These are phyloP conservation scores for Gastroboletus turbinatus DNA, from an alignment of 1,284 basidiomycete genomes.

Conservation along the genomic window DNA sequence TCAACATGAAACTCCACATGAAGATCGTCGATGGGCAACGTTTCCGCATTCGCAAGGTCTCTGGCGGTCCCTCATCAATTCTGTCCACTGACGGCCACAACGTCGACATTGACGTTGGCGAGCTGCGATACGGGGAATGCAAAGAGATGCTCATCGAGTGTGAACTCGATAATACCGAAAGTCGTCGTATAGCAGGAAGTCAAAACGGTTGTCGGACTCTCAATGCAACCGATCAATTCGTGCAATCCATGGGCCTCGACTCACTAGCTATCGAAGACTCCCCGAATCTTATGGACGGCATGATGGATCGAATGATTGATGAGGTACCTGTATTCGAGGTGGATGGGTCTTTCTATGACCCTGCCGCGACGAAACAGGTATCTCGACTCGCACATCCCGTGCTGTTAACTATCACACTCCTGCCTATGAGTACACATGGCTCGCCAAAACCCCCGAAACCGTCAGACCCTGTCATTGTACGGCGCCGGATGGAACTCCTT, in stretches of 20 bases:
- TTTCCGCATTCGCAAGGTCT: constrained; percentile 89
- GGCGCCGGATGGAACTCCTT: constrained; percentile 91
- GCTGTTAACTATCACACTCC: constrained; percentile 83
- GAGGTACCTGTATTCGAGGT: constrained; percentile 92
- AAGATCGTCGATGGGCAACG: constrained; percentile 80
- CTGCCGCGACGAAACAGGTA: constrained; percentile 75
- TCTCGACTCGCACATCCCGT: constrained; percentile 86
- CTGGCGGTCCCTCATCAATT: constrained; percentile 81
- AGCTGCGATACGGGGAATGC: constrained; percentile 87
- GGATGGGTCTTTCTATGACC: constrained; percentile 91
- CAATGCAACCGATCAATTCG: constrained; percentile 79
- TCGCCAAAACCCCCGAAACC: constrained; percentile 48
- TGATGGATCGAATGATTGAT: constrained; percentile 91
- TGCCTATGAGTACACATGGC: constrained; percentile 51
- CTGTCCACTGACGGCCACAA: constrained; percentile 86
- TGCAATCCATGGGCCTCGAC: constrained; percentile 78
- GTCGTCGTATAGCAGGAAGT: constrained; percentile 34
- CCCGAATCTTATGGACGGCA: constrained; percentile 72
- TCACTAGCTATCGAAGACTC: constrained; percentile 68
- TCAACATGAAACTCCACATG: constrained; percentile 90
- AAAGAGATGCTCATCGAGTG: constrained; percentile 95
- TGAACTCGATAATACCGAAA: constrained; percentile 79
- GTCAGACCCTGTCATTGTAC: constrained; percentile 83
- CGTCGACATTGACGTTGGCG: constrained; percentile 93
- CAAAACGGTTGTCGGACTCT: constrained; percentile 39